These are phyloP conservation scores for Kurtzmaniella quercitrusa DNA, from an alignment of 1,139 yeast species.

Conservation along the genomic window DNA sequence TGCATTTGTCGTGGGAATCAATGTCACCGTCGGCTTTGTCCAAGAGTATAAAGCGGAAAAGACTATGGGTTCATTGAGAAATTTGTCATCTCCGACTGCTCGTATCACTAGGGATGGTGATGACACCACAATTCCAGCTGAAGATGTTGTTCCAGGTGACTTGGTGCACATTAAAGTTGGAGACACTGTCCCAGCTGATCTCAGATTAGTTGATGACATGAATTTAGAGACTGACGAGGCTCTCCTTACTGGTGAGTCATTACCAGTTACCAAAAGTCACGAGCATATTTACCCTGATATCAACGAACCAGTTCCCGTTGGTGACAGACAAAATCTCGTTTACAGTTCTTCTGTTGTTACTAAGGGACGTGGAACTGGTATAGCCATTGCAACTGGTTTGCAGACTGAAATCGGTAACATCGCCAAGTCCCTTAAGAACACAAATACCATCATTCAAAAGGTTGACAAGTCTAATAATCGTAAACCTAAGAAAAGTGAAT, in stretches of 20 bases:
- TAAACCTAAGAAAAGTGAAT: conserved; percentile 38
- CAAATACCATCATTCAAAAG: conserved; percentile 10
- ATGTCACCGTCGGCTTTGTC: conserved; percentile 28
- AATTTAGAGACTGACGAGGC: conserved; percentile 50
- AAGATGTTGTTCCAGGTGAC: conserved; percentile 50
- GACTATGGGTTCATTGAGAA: conserved; percentile 35
- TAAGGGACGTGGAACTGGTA: conserved; percentile 45
- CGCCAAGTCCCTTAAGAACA: conserved; percentile 27
- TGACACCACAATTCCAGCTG: conserved; percentile 31
- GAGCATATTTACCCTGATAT: conserved; percentile 19
- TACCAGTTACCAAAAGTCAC: conserved; percentile 34
- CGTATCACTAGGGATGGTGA: conserved; percentile 40
- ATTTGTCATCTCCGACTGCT: conserved; percentile 32
- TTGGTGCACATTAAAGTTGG: conserved; percentile 41
- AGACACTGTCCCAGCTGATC: conserved; percentile 49
- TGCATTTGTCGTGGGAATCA: conserved; percentile 28
- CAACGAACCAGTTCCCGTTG: conserved; percentile 31
- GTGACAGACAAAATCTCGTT: conserved; percentile 43
- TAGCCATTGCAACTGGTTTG: conserved; percentile 45
- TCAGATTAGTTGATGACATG: conserved; percentile 34
- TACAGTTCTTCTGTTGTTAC: conserved; percentile 43
- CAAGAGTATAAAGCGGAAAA: conserved; percentile 36
- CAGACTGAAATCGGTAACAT: conserved; percentile 48
- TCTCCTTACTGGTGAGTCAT: conserved; percentile 51
- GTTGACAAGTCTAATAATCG: conserved; percentile 16